Evolutionary conservation across 768 basidiomycete genomes (phyloP).

Genomic region (Porphyrellus cyaneotinctus): DNA sequence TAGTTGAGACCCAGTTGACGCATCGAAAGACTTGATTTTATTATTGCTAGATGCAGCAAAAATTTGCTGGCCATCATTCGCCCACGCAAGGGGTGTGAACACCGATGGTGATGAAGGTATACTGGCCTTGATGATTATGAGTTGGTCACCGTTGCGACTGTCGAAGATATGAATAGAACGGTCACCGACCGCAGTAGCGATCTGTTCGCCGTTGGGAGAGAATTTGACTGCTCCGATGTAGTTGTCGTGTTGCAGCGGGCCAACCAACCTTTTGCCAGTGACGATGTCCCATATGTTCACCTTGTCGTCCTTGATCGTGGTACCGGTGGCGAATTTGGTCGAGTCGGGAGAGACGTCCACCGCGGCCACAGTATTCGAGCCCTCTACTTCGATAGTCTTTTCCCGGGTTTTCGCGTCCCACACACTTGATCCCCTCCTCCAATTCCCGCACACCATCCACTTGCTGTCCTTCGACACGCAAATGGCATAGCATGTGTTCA

Average conservation of each 20-base stretch:
- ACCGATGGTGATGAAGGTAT: rapidly evolving
- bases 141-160: neutral
- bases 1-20: neutral
- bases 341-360: too few species aligned
- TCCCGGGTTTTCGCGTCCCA: too few species aligned
- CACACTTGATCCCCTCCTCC: too few species aligned
- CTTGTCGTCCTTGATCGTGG: neutral
- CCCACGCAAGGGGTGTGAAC: neutral
- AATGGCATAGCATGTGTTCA: too few species aligned
- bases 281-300: neutral
- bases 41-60: neutral
- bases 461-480: too few species aligned
- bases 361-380: too few species aligned
- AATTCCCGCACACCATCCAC: too few species aligned
- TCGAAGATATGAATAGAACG: neutral
- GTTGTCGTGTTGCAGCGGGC: neutral
- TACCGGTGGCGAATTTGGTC: too few species aligned
- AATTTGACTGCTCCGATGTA: neutral
- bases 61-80: neutral
- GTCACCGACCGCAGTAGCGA: neutral
- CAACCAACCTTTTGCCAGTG: neutral
- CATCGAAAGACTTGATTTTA: neutral
- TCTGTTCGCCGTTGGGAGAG: neutral
- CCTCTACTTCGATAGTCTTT: too few species aligned
- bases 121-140: neutral